Evolutionary conservation across 1,284 basidiomycete genomes (phyloP).

Genomic region (Cutaneotrichosporon dermatis): DNA sequence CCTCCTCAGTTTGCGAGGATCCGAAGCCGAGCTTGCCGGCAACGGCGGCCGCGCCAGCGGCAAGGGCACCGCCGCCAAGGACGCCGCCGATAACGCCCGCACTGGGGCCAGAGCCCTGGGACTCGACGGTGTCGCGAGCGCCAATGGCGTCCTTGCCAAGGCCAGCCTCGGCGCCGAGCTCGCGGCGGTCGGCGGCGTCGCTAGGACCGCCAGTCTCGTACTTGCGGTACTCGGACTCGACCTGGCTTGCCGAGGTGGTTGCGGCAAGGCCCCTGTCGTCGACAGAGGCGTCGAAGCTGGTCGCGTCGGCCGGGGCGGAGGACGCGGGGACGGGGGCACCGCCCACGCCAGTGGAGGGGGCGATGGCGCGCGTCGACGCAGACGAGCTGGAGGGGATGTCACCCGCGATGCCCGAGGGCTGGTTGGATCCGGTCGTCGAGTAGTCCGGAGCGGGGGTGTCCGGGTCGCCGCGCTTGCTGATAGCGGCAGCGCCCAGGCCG

Average conservation of each 20-base stretch:
- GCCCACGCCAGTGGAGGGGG: not conserved
- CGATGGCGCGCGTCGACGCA: not conserved
- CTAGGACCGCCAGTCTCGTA: not conserved
- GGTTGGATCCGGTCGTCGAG: not conserved
- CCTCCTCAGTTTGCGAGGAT: too few species aligned
- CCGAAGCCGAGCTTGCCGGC: not conserved
- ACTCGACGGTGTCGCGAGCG: too few species aligned
- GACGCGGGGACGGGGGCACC: not conserved
- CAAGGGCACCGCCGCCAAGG: too few species aligned
- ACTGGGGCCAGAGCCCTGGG: too few species aligned
- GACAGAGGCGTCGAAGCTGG: conserved; percentile 1
- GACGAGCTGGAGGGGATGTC: too few species aligned
- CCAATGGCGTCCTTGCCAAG: too few species aligned
- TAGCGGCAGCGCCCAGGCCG: conserved; percentile 2
- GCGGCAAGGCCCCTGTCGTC: not conserved
- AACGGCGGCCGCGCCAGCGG: not conserved
- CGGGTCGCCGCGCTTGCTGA: not conserved
- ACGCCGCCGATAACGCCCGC: too few species aligned
- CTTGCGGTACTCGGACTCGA: not conserved
- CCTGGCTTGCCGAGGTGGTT: not conserved
- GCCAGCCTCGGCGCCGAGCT: too few species aligned
- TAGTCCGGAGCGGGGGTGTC: not conserved
- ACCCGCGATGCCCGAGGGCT: too few species aligned
- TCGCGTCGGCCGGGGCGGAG: not conserved
- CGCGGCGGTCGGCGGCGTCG: too few species aligned